Conservation (phyloP, 2,329 filamentous ascomycete species). For the Penicillium aurantiogriseum region DNA sequence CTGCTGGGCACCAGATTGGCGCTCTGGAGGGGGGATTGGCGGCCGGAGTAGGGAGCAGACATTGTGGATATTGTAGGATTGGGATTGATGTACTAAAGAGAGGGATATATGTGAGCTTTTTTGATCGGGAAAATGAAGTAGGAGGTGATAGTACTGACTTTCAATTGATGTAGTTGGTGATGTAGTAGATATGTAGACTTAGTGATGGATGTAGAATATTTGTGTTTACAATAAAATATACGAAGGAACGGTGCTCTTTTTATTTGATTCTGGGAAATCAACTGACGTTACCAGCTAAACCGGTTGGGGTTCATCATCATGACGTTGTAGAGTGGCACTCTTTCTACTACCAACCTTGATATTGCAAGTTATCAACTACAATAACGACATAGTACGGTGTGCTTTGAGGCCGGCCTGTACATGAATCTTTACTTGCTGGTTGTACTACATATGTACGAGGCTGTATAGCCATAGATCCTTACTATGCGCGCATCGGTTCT, state of each 20-base stretch:
- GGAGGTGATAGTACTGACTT: not conserved
- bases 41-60: slow-evolving; percentile 65
- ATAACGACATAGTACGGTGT: not conserved
- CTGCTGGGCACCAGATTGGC: slow-evolving; percentile 64
- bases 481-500: not conserved
- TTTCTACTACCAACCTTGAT: not conserved
- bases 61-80: slow-evolving; percentile 34
- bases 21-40: slow-evolving; percentile 73
- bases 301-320: slow-evolving; percentile 31
- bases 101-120: not conserved
- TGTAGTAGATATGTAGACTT: not conserved
- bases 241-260: not conserved
- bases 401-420: accelerated
- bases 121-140: not conserved
- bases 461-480: not conserved
- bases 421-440: not conserved
- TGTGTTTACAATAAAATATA: not conserved
- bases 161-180: not conserved
- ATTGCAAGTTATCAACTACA: not conserved
- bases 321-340: slow-evolving; percentile 22
- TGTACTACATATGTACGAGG: not conserved
- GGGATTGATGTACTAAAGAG: not conserved
- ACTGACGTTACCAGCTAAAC: slow-evolving; percentile 21
- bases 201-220: not conserved
- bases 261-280: not conserved